These are phyloP conservation scores for Yamadazyma jaroonii DNA, from an alignment of 1,139 yeast species.

Conservation along the genomic window DNA sequence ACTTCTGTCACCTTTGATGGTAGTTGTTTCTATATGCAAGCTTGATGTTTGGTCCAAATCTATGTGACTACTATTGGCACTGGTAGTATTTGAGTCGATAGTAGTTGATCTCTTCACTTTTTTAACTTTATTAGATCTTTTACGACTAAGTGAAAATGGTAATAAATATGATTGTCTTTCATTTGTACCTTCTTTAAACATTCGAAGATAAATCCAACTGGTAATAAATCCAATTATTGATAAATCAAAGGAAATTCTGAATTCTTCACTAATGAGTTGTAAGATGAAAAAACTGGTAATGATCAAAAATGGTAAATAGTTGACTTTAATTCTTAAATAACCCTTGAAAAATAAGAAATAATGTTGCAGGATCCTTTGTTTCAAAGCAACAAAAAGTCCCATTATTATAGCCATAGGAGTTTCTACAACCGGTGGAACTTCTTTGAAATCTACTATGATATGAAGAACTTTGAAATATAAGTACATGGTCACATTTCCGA, in stretches of 20 bases:
- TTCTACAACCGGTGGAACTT: slow-evolving; percentile 39
- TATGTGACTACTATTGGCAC: slow-evolving; percentile 2
- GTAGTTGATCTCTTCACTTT: slow-evolving; percentile 10
- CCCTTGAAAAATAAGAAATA: slow-evolving; percentile 41
- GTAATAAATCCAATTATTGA: slow-evolving; percentile 29
- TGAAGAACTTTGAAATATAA: slow-evolving; percentile 33
- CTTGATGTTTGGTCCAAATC: slow-evolving; percentile 8
- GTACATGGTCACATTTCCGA: slow-evolving; percentile 34
- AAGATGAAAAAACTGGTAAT: slow-evolving; percentile 18
- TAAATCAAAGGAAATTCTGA: slow-evolving; percentile 24
- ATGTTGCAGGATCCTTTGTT: slow-evolving; percentile 44
- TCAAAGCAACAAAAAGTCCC: slow-evolving; percentile 43
- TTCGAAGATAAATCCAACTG: slow-evolving; percentile 43
- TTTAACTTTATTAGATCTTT: slow-evolving; percentile 18
- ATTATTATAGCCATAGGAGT: slow-evolving; percentile 38
- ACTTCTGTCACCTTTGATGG: slow-evolving; percentile 37
- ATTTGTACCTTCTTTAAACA: slow-evolving; percentile 39
- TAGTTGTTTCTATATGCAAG: slow-evolving; percentile 24
- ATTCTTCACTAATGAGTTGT: slow-evolving; percentile 28
- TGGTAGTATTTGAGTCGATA: slow-evolving; percentile 5
- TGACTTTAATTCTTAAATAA: slow-evolving; percentile 35
- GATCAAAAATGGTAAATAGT: slow-evolving; percentile 35
- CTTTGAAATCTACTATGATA: slow-evolving; percentile 20
- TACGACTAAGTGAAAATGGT: slow-evolving; percentile 30
- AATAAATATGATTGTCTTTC: slow-evolving; percentile 42